A percentile compares a stretch with the other conserved stretches of the same genome.
phyloP scores from a whole-genome alignment of 2,329 filamentous ascomycete genomes.

The Stromatinia cepivora region DNA sequence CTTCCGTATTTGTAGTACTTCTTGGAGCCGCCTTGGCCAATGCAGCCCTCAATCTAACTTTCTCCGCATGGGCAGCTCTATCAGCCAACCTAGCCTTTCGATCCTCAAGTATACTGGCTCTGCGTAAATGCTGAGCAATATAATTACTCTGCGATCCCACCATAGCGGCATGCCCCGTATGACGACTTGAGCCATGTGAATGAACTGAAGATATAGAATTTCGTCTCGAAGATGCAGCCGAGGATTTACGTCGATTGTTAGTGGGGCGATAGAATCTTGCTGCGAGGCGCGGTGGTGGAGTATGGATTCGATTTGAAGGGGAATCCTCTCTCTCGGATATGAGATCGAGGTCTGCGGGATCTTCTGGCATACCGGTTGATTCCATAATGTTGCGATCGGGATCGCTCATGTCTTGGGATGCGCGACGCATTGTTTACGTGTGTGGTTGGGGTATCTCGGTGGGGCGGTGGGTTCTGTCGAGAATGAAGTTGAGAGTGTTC shows the following conservation, averaged over 20 bases:
- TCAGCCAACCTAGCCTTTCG: constrained; percentile 78
- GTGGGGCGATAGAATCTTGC: constrained; percentile 73
- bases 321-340: constrained; percentile 37
- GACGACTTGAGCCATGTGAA: constrained; percentile 47
- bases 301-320: constrained; percentile 45
- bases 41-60: constrained; percentile 75
- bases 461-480: constrained; percentile 22
- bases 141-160: constrained; percentile 67
- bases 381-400: constrained; percentile 41
- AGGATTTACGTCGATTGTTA: constrained; percentile 69
- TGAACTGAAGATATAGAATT: constrained; percentile 78
- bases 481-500: constrained; percentile 5
- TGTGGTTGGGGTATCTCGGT: neutral
- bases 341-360: constrained; percentile 33
- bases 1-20: constrained; percentile 67
- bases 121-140: constrained; percentile 75
- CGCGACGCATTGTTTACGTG: constrained; percentile 38
- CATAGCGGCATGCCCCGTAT: constrained; percentile 40
- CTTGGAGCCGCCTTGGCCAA: constrained; percentile 68
- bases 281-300: constrained; percentile 74
- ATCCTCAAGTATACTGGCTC: constrained; percentile 77
- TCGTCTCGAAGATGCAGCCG: constrained; percentile 74
- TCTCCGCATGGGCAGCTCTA: constrained; percentile 78
- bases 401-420: constrained; percentile 39
- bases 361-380: constrained; percentile 31